Conservation (phyloP, 768 basidiomycete species). For the Russula lepida region DNA sequence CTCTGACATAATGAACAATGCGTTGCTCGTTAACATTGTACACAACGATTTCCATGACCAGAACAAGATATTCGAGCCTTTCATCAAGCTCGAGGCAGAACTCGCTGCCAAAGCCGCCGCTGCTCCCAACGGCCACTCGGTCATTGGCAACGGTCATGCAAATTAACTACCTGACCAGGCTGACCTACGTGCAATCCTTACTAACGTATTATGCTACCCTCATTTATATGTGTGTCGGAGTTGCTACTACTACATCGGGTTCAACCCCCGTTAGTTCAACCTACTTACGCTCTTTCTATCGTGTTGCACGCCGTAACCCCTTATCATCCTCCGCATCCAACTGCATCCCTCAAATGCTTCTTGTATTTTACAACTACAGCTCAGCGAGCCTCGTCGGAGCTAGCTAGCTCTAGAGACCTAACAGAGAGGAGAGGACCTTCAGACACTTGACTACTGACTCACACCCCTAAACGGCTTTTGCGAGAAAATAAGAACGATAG, state of each 20-base stretch:
- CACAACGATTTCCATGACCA: slow-evolving; percentile 90
- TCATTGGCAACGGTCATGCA: slow-evolving; percentile 22
- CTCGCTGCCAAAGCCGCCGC: slow-evolving; percentile 33
- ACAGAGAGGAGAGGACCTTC: not conserved
- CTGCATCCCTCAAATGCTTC: slow-evolving; percentile 24
- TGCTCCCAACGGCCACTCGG: slow-evolving; percentile 1
- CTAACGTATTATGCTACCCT: slow-evolving; percentile 20
- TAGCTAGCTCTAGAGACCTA: not conserved
- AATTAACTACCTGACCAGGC: no score
- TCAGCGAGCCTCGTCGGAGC: not conserved
- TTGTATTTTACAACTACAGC: slow-evolving; percentile 8
- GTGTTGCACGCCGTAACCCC: slow-evolving; percentile 20
- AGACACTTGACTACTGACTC: not conserved
- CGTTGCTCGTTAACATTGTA: slow-evolving; percentile 87
- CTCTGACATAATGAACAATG: slow-evolving; percentile 68
- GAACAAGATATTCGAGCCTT: slow-evolving; percentile 80
- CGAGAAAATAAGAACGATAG: not conserved
- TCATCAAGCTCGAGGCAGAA: slow-evolving; percentile 68
- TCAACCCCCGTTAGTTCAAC: slow-evolving; percentile 21
- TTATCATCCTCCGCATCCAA: slow-evolving; percentile 29
- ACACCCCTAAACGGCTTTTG: not conserved
- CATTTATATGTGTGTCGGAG: not conserved
- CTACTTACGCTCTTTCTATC: slow-evolving; percentile 14
- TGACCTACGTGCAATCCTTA: not conserved
- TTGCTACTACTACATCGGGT: slow-evolving; percentile 11